Conservation (phyloP, 805 yeast species). For the Brettanomyces anomalus region DNA sequence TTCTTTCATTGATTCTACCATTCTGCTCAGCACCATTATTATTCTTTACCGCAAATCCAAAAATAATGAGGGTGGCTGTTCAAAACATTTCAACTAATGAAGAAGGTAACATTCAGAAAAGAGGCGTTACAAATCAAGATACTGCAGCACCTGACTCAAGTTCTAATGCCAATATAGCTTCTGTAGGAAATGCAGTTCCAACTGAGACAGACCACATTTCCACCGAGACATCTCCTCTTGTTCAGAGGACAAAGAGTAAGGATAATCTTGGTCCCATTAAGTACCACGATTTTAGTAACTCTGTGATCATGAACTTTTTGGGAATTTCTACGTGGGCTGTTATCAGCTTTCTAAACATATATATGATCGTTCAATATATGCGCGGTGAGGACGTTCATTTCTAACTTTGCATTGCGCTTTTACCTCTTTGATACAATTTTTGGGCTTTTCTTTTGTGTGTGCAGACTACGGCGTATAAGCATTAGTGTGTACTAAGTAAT, state of each 20-base stretch:
- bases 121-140: not conserved
- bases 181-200: conserved; percentile 5
- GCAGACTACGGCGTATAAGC: no score
- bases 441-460: not conserved
- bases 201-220: not conserved
- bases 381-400: conserved; percentile 29
- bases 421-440: not conserved
- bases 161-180: not conserved
- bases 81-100: conserved; percentile 1
- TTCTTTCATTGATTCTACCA: conserved; percentile 73
- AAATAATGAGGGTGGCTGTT: conserved; percentile 54
- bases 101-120: not conserved
- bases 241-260: conserved; percentile 11
- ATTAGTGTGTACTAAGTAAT: no score
- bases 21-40: conserved; percentile 79
- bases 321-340: conserved; percentile 62
- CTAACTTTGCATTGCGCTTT: conserved; percentile 5
- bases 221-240: conserved; percentile 3
- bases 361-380: conserved; percentile 27
- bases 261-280: conserved; percentile 11
- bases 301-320: conserved; percentile 42
- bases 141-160: not conserved
- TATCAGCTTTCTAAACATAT: conserved; percentile 62
- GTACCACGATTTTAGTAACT: conserved; percentile 52
- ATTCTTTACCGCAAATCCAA: conserved; percentile 64